These are phyloP conservation scores for Solanum aculeatissimum DNA, from an alignment of 305 asterid species.

Conservation along the genomic window DNA sequence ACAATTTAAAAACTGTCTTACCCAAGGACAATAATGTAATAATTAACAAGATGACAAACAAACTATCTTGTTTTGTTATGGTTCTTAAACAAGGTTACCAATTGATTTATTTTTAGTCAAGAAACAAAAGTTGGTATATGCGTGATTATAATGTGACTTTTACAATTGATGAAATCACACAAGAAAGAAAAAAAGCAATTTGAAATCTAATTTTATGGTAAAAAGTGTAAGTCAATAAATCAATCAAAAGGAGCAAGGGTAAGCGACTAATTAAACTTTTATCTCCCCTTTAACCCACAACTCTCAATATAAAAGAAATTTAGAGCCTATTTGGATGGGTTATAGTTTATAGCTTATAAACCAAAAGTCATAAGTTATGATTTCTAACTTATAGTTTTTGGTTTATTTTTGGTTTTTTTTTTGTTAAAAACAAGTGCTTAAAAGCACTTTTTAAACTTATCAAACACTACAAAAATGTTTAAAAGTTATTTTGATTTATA, in stretches of 20 bases:
- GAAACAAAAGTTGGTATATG: not conserved
- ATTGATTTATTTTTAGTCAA: not conserved
- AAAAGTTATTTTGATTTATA: no score
- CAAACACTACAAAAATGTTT: no score
- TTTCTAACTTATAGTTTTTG: no score
- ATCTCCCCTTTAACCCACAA: not conserved
- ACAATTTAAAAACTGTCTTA: not conserved
- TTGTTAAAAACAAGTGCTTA: no score
- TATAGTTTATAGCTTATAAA: no score
- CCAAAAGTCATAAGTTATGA: no score
- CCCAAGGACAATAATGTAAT: not conserved
- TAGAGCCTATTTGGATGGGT: no score
- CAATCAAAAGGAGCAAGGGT: not conserved
- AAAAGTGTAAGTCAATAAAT: not conserved
- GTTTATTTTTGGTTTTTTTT: no score
- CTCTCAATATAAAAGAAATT: not conserved
- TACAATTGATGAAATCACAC: not conserved
- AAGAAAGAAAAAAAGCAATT: not conserved
- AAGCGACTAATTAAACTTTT: not conserved
- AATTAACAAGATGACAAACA: not conserved
- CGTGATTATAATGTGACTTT: not conserved
- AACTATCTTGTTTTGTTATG: not conserved
- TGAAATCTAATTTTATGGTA: not conserved
- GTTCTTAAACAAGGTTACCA: not conserved
- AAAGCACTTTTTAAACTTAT: no score